Base-by-base conservation (phyloP, 768 basidiomycete genomes). In the Cantharellus anzutake region DNA sequence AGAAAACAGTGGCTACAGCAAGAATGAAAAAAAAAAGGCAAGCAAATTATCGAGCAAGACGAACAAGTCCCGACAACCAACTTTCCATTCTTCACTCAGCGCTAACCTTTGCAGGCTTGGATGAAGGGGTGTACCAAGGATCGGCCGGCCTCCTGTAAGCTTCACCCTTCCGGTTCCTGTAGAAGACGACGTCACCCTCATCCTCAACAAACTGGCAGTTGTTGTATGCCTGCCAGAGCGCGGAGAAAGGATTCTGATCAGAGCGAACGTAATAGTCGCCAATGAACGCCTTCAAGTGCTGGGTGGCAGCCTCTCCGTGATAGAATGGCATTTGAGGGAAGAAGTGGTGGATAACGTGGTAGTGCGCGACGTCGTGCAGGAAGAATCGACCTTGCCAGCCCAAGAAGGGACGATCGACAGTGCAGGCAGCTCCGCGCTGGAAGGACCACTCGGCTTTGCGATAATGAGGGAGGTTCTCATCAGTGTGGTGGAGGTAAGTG, bases 381-480 rank as follows among this genome's bases (percentile, higher is more conserved):
- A 64, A 63, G 42, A 63, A 64, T n/a, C 60, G 35, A 20, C 63
- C 63, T 34, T 41, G 37, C 63, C 63, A 64, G 20, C 63, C 64
- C 4, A 64, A 58, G 38, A 64, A 50, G 34, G 59, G 51, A 55
- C 89, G 86, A 70, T 98, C 91, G 48, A 97, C 75, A 5, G 94
- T 99, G 58, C 86, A 74, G 58, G 97, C 80, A 14, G 94, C 94
- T 61, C 94, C 94, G 65, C 91, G 87, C 48, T 83, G 75, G 78
- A 98, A 99, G 44, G 83, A 92, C 77, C 93, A 97, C 68, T 86
- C 83, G 41, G 80, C 68, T 11, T 82, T 80, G 63, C 87, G 86
- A 77, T 96, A 97, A 73, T 97, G 94, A 56, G 93, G 93, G 51
- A 98, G 79, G 53, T 84, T 70, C n/a, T 92, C 90, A 72, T 97